Percentiles rank a stretch among this genome's conserved stretches.
phyloP scores from a whole-genome alignment of 768 basidiomycete genomes.

The Termitomyces sp. region DNA sequence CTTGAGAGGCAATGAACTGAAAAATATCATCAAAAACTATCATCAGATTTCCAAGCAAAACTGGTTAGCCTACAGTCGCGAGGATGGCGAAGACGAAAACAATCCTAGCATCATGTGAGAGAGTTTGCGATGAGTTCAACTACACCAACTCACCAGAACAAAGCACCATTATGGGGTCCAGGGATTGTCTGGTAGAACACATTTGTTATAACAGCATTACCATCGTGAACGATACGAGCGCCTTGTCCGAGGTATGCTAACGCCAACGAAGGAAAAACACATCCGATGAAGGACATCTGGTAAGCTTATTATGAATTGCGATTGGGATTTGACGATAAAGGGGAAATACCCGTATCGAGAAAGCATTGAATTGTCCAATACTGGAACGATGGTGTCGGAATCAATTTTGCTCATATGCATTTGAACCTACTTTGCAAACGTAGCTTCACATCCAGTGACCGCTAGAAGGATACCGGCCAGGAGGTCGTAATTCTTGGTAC shows the following conservation, averaged over 20 bases:
- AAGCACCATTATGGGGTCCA: conserved; percentile 42
- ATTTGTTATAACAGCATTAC: conserved; percentile 44
- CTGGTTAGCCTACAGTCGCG: conserved; percentile 51
- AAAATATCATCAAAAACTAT: not conserved
- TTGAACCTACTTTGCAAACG: conserved; percentile 59
- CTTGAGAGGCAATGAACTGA: conserved; percentile 60
- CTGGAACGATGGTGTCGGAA: conserved; percentile 24
- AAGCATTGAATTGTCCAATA: conserved; percentile 63
- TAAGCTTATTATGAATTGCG: not conserved
- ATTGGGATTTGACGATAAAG: not conserved
- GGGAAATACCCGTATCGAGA: conserved; percentile 46
- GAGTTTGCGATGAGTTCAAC: not conserved
- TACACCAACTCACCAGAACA: conserved; percentile 49
- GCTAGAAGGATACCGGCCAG: conserved; percentile 63
- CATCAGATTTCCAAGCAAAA: too few relatives aligned
- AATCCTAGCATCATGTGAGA: conserved; percentile 36
- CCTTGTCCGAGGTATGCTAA: conserved; percentile 74
- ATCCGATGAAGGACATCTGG: conserved; percentile 45
- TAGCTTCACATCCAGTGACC: conserved; percentile 67
- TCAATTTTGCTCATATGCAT: not conserved
- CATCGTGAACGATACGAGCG: conserved; percentile 51
- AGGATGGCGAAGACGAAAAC: conserved; percentile 61
- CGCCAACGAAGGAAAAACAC: conserved; percentile 58
- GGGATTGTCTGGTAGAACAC: conserved; percentile 68
- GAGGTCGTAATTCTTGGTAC: conserved; percentile 56